Base-by-base conservation (phyloP, 1,139 yeast species). In the Meyerozyma carpophila region DNA sequence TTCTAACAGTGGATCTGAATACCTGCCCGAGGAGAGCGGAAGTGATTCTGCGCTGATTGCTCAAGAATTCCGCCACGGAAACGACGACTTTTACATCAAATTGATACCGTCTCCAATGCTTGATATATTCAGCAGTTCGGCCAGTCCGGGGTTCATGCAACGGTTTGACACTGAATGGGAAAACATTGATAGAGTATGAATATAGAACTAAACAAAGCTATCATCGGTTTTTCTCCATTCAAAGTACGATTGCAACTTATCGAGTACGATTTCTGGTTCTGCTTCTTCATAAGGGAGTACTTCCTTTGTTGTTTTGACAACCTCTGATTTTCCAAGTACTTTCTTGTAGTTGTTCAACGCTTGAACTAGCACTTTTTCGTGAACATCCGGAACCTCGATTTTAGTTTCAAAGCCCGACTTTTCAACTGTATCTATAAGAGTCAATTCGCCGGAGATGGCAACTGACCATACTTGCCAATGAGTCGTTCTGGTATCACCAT, bases 401-500 rank as follows among this genome's bases (percentile, higher is more conserved):
- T 27, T 27, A 5, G 29, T 27, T n/a, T 27, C 29, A 7, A 27
- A 27, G 13, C 29, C 29, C 13, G n/a, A 5, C 13, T n/a, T 27
- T 11, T 10, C 29, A 27, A 27, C 29, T 11, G 29, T 27, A 27
- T 27, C 29, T 5, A 27, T 3, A 5, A 11, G 13, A 5, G 29
- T 7, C 13, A 4, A 11, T 3, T 27, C 6, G 2, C 13, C 29
- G 6, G 13, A 11, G 11, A 5, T n/a, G 5, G 3, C 29, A 36
- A 56, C 43, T 5, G 43, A 41, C 43, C 44, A 59, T 41, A 61
- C 53, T 44, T 53, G 56, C 72, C 73, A 67, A 2, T 29, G 36
- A 40, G 52, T 53, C 21, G 71, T 66, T 39, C 56, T 54, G 5
- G 73, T 68, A 44, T 66, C 73, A n/a, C 73, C 73, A 50, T 67